These are phyloP conservation scores for Colletotrichum tofieldiae DNA, from an alignment of 2,329 filamentous ascomycete species.

Conservation along the genomic window DNA sequence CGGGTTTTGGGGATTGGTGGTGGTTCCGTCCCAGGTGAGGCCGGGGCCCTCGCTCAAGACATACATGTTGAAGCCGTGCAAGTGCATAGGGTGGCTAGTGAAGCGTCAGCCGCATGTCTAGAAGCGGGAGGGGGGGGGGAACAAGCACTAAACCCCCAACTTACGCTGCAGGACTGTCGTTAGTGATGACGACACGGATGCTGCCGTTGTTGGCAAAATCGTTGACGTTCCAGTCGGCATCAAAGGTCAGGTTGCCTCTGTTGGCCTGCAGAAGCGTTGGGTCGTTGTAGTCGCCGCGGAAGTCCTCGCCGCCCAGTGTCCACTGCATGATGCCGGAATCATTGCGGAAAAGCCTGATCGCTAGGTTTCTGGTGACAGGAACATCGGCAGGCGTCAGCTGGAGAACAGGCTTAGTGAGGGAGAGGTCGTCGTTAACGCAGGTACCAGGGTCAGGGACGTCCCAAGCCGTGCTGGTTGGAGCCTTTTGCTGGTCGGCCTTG, in stretches of 20 bases:
- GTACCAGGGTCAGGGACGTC: not conserved
- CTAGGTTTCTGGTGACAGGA: not conserved
- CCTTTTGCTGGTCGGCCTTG: not conserved
- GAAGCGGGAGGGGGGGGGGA: not conserved
- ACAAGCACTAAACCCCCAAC: not conserved
- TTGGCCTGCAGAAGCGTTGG: not conserved
- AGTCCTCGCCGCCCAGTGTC: not conserved
- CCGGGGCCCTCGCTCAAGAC: slow-evolving; percentile 70
- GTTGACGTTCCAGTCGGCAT: not conserved
- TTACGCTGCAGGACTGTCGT: not conserved
- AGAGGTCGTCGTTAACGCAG: not conserved
- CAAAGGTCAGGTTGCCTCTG: not conserved
- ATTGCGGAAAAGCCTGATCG: not conserved
- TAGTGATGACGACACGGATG: not conserved
- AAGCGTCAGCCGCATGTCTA: not conserved
- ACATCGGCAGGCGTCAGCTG: not conserved
- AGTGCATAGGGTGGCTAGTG: slow-evolving; percentile 73
- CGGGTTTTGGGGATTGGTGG: slow-evolving; percentile 62
- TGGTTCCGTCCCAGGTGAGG: slow-evolving; percentile 58
- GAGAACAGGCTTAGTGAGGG: not conserved
- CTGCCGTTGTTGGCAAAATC: not conserved
- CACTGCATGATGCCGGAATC: not conserved
- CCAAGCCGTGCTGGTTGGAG: not conserved
- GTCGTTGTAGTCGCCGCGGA: not conserved
- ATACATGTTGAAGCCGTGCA: slow-evolving; percentile 81